Evolutionary conservation across 176 grass and related monocot species (phyloP).

Genomic region (Musa troglodytarum): DNA sequence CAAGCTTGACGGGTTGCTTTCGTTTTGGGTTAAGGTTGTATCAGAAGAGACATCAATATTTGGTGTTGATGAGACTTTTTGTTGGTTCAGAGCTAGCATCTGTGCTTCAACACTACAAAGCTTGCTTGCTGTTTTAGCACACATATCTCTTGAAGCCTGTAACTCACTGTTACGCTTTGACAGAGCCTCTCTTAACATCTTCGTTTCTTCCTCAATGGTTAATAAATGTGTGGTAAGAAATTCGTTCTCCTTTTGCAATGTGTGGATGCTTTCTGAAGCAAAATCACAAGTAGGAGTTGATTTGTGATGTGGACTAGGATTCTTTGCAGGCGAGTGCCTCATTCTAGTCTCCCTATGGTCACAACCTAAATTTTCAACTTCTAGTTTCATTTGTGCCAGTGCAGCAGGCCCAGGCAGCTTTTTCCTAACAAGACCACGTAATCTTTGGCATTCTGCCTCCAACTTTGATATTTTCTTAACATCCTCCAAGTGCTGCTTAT

Average conservation of each 20-base stretch:
- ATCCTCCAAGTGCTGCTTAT: constrained; percentile 77
- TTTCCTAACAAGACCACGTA: constrained; percentile 87
- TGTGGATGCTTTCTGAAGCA: constrained; percentile 52
- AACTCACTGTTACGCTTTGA: constrained; percentile 80
- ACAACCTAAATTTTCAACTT: constrained; percentile 88
- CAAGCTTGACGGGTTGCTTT: constrained; percentile 85
- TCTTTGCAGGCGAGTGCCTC: constrained; percentile 57
- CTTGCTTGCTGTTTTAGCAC: constrained; percentile 71
- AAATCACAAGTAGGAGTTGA: constrained; percentile 54
- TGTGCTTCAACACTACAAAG: constrained; percentile 82
- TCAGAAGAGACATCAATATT: constrained; percentile 65
- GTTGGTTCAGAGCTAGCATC: constrained; percentile 50
- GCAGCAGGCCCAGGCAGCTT: constrained; percentile 94
- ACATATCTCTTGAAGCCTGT: constrained; percentile 81
- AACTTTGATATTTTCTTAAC: constrained; percentile 97
- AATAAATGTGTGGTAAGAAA: constrained; percentile 80
- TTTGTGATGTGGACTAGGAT: constrained; percentile 44
- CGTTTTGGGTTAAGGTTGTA: constrained; percentile 58
- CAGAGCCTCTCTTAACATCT: constrained; percentile 92
- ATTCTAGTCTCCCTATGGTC: constrained; percentile 73
- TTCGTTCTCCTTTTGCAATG: constrained; percentile 84
- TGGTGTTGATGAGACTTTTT: constrained; percentile 47
- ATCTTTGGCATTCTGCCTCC: constrained; percentile 97
- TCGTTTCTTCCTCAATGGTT: constrained; percentile 88
- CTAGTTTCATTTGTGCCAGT: constrained; percentile 98